Base-by-base conservation (phyloP, 176 grass and related monocot genomes). In the Poa pratensis region DNA sequence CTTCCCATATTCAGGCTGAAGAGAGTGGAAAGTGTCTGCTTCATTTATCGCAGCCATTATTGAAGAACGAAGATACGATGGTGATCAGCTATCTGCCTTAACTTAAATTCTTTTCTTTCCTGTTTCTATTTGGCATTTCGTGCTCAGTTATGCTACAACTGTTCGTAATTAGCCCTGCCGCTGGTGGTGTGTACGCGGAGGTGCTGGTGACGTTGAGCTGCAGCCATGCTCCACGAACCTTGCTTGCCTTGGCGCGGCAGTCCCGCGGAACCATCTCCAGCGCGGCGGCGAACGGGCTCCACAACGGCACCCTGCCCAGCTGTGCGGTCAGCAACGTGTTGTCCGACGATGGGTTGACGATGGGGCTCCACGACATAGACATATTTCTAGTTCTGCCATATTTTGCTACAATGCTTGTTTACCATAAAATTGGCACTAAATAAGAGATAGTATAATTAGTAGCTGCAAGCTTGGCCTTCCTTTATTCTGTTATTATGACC, bases 31-130 rank as follows among this genome's bases (percentile, higher is more conserved):
- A 72, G 18, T 42, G 18, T 69, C 62, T 66, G 42, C 76, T 53
- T 87, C 23, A 74, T 64, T 28, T 64, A 27, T n/a, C 40, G n/a
- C n/a, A 51, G 17, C 4, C 24, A 19, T 19, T 52, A 2, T 71
- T 60, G 1, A 53, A 54, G 59, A 75, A 65, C 23, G 43, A 73
- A 63, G 69, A 73, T 46, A 46, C 43, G 69, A 55, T 15, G 52
- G 24, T 6, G 71, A 57, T 77, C 2, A 76, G 23, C 35, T 81
- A 75, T 67, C 69, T 81, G n/a, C 23, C 5, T 78, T 27, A 35
- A 12, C 5, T 76, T 23, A 65, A 82, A 35, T 64, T 74, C 22
- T 57, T 46, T 43, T 30, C 1, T 23, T 76, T 58, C 45, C 26
- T 49, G 39, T 53, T 52, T 40, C 7, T 22, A 78, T 68, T 80